phyloP scores from a whole-genome alignment of 2,329 filamentous ascomycete genomes.

The Plectosphaerella sp. region DNA sequence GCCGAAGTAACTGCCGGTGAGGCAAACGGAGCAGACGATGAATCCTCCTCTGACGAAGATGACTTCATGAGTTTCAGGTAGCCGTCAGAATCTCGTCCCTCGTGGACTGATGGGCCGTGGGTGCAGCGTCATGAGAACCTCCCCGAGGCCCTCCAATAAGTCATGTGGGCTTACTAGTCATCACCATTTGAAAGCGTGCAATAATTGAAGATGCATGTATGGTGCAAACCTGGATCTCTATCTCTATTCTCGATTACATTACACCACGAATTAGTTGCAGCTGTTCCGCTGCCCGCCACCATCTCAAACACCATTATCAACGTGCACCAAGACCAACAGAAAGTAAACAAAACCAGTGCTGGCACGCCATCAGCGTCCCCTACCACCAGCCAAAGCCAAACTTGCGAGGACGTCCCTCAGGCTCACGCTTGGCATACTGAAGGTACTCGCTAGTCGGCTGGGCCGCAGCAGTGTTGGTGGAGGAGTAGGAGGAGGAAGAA shows the following conservation, averaged over 20 bases:
- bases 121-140: too few species aligned
- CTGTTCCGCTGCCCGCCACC: too few species aligned
- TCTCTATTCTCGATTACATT: too few species aligned
- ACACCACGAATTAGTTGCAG: too few species aligned
- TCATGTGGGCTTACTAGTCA: too few species aligned
- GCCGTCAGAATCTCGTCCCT: conserved; percentile 14
- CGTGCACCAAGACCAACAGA: too few species aligned
- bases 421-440: neutral
- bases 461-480: neutral
- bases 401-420: neutral
- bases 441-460: neutral
- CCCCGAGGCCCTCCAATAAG: too few species aligned
- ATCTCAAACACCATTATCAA: too few species aligned
- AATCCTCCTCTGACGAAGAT: conserved; percentile 32
- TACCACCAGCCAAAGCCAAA: neutral
- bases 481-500: neutral
- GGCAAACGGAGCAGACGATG: conserved; percentile 28
- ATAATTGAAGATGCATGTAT: too few species aligned
- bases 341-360: neutral
- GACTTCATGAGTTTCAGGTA: conserved; percentile 58
- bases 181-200: too few species aligned
- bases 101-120: too few species aligned
- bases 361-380: neutral
- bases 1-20: conserved; percentile 18
- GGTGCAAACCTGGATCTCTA: too few species aligned